Percentiles rank a stretch among this genome's conserved stretches.
Evolutionary conservation across 2,329 filamentous ascomycete genomes (phyloP).

Genomic region (Calonectria hongkongensis): DNA sequence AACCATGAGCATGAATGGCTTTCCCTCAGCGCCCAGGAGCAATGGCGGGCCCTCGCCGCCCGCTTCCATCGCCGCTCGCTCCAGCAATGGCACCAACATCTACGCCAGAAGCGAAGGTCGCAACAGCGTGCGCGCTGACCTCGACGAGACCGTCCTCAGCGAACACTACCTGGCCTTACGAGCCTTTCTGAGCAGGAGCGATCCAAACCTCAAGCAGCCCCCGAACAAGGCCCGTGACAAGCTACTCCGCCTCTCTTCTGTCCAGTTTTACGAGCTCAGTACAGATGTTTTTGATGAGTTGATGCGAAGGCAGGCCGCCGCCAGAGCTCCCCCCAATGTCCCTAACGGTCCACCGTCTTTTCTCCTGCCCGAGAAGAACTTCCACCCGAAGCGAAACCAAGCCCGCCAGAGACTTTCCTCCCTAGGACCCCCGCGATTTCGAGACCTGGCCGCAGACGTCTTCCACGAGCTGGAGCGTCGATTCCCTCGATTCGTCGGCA

Average conservation of each 20-base stretch:
- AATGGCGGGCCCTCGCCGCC: slow-evolving; percentile 86
- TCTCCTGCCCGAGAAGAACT: slow-evolving; percentile 88
- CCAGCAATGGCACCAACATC: slow-evolving; percentile 85
- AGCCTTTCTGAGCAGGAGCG: slow-evolving; percentile 84
- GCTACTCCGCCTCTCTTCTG: slow-evolving; percentile 88
- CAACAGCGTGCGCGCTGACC: slow-evolving; percentile 74
- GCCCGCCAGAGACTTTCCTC: slow-evolving; percentile 97
- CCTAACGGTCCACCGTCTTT: slow-evolving; percentile 79
- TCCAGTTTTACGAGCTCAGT: slow-evolving; percentile 97
- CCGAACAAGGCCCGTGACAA: slow-evolving; percentile 96
- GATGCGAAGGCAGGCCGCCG: slow-evolving; percentile 85
- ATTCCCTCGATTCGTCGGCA: slow-evolving; percentile 86
- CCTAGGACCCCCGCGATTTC: slow-evolving; percentile 88
- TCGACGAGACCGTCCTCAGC: slow-evolving; percentile 77
- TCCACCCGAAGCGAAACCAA: slow-evolving; percentile 98
- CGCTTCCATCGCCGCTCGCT: slow-evolving; percentile 88
- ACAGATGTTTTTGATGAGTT: slow-evolving; percentile 98
- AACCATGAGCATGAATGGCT: slow-evolving; percentile 76
- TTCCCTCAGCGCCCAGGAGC: slow-evolving; percentile 73
- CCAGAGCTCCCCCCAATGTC: slow-evolving; percentile 71
- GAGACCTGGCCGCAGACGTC: slow-evolving; percentile 95
- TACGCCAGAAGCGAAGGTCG: slow-evolving; percentile 80
- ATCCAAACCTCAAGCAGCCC: slow-evolving; percentile 83
- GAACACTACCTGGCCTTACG: slow-evolving; percentile 90
- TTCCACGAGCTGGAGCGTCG: slow-evolving; percentile 95